Evolutionary conservation across 2,329 filamentous ascomycete genomes (phyloP).

Genomic region (Tympanopsis confertula): DNA sequence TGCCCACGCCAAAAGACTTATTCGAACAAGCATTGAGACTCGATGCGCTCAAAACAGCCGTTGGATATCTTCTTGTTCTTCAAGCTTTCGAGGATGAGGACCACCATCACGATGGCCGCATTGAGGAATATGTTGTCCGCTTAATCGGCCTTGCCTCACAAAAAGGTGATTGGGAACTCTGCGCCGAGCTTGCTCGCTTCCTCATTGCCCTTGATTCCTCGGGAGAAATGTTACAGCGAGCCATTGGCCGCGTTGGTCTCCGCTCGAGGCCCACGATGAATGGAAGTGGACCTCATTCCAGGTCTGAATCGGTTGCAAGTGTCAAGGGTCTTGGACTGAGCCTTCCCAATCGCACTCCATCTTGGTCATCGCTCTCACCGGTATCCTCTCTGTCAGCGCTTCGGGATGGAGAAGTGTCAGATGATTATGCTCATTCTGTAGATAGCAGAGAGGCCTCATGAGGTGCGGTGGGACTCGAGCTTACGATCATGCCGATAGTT

Average conservation of each 20-base stretch:
- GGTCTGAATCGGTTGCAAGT: no score
- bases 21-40: slow-evolving; percentile 85
- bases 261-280: no score
- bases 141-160: slow-evolving; percentile 70
- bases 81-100: slow-evolving; percentile 68
- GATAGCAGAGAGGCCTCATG: no score
- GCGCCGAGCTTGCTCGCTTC: slow-evolving; percentile 86
- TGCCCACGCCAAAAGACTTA: slow-evolving; percentile 79
- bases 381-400: no score
- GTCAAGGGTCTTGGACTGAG: no score
- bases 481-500: no score
- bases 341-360: no score
- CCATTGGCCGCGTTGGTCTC: slow-evolving; percentile 43
- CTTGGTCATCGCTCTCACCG: no score
- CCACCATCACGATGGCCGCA: slow-evolving; percentile 39
- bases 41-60: slow-evolving; percentile 83
- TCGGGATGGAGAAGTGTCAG: no score
- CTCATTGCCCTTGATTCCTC: slow-evolving; percentile 82
- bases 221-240: slow-evolving; percentile 66
- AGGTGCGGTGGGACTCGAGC: no score
- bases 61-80: slow-evolving; percentile 83
- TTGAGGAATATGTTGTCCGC: slow-evolving; percentile 69
- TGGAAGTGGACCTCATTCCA: no score
- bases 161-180: slow-evolving; percentile 87
- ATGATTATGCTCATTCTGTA: no score